Evolutionary conservation across 2,329 filamentous ascomycete species (phyloP), one percentile per base, ranked within the genome.

Genomic region (Aspergillus aculeatus): DNA sequence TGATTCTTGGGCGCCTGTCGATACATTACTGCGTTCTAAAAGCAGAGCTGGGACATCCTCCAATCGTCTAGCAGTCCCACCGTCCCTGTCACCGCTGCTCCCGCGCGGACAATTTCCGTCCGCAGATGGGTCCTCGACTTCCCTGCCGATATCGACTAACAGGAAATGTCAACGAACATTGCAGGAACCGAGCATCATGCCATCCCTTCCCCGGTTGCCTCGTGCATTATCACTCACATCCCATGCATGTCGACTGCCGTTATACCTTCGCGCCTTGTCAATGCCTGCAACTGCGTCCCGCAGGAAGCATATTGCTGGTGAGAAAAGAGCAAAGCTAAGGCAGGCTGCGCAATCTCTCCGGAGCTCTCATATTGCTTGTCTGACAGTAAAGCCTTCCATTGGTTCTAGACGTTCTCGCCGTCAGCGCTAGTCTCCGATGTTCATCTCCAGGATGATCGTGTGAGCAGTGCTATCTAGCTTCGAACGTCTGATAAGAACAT

Each of bases 311-410:
- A 31, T 31, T 47, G 48, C 53, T 55, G 53, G 53, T 16, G 24
- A 31, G 41, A 24, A 47, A n/a, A 29, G 41, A n/a, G 14, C 26
- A 31, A 19, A 31, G 24, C 41, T 48, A 55, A 55, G 41, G 53
- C 53, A 55, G 31, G 41, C 53, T 31, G 29, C 44, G 53, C 53
- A 55, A 26, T 21, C 26, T 23, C 26, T 23, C 16, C 7, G 5
- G 21, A 35, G 14, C 21, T 35, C 41, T 12, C 41, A 54, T 32
- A 55, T 55, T 24, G 53, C 53, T 54, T 48, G 41, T 55, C 53
- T 55, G 5, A 47, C 52, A 48, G 19, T 12, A 1, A 11, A 32
- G 16, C 6, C n/a, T 7, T 29, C 52, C 5, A 54, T 47, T 35
- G 41, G 52, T 31, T 29, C 48, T 50, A 23, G 14, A 7, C 24